These are phyloP conservation scores for Xylariaceae sp. DNA, from an alignment of 2,329 filamentous ascomycete species.

Conservation along the genomic window DNA sequence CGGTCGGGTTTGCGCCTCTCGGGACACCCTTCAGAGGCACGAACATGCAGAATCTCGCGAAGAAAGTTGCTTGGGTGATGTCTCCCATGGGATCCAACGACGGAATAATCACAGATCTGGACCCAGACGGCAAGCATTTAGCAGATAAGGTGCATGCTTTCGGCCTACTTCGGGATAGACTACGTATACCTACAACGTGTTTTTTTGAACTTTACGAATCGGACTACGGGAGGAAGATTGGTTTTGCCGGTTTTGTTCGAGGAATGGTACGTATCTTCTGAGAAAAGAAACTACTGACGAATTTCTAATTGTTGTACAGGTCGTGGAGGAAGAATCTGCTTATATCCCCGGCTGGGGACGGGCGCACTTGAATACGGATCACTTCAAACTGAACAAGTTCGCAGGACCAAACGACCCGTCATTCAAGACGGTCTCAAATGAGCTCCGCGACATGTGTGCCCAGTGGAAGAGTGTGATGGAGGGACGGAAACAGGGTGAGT, in stretches of 20 bases:
- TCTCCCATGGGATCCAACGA: neutral
- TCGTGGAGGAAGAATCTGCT: conserved; percentile 7
- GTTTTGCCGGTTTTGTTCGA: neutral
- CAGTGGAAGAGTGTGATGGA: neutral
- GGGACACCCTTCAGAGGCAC: conserved; percentile 13
- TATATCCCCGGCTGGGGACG: conserved; percentile 4
- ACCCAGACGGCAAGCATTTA: conserved; percentile 1
- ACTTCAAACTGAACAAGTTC: conserved; percentile 12
- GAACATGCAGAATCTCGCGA: conserved; percentile 1
- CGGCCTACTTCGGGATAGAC: conserved; percentile 1
- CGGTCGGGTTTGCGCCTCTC: conserved; percentile 3
- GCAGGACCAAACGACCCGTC: conserved; percentile 4
- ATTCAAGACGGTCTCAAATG: conserved; percentile 2
- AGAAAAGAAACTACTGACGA: neutral
- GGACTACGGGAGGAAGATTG: conserved; percentile 9
- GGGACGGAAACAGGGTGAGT: conserved; percentile 3
- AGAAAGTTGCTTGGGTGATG: conserved; percentile 1
- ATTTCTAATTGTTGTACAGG: neutral
- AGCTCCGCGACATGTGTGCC: neutral
- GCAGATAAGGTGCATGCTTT: conserved; percentile 8
- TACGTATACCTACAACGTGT: conserved; percentile 4
- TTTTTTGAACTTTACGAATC: conserved; percentile 6
- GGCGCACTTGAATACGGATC: neutral
- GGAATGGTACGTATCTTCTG: neutral
- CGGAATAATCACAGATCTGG: conserved; percentile 6